Conservation (phyloP, 768 basidiomycete genomes). For the Asterophora lycoperdoides region DNA sequence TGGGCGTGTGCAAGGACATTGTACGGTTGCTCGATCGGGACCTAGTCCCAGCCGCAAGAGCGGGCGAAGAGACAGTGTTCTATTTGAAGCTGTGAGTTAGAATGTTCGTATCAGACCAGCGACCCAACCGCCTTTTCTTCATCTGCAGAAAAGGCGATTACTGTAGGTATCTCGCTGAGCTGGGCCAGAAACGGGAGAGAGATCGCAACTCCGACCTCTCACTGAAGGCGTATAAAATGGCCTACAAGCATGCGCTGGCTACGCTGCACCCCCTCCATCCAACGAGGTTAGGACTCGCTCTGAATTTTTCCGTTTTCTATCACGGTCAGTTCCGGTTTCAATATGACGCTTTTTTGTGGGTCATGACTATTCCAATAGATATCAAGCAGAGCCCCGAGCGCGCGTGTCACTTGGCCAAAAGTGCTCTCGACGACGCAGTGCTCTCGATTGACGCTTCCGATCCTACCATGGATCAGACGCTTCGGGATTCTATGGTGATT, state of each 20-base stretch:
- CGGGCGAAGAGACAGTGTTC: slow-evolving; percentile 83
- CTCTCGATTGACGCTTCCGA: slow-evolving; percentile 51
- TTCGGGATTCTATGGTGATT: slow-evolving; percentile 78
- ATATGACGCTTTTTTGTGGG: not conserved
- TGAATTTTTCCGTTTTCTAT: slow-evolving; percentile 95
- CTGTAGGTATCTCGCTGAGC: slow-evolving; percentile 87
- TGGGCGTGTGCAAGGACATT: slow-evolving; percentile 75
- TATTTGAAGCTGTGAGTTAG: slow-evolving; percentile 78
- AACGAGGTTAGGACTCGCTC: slow-evolving; percentile 80
- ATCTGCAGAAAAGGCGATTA: slow-evolving; percentile 60
- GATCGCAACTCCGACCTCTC: slow-evolving; percentile 69
- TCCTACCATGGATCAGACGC: slow-evolving; percentile 31
- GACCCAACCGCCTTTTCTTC: slow-evolving; percentile 1
- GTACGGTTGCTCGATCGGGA: slow-evolving; percentile 60
- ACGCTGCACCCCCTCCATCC: slow-evolving; percentile 79
- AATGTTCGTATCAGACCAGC: not conserved
- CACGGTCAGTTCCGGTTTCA: slow-evolving; percentile 40
- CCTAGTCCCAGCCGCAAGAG: slow-evolving; percentile 45
- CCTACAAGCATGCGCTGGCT: slow-evolving; percentile 76
- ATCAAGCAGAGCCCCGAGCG: slow-evolving; percentile 81
- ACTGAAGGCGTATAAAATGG: slow-evolving; percentile 79
- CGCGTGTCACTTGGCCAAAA: slow-evolving; percentile 86
- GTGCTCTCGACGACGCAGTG: slow-evolving; percentile 89
- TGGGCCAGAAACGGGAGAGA: slow-evolving; percentile 67
- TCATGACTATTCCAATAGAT: slow-evolving; percentile 33